Evolutionary conservation across 345 rosid species (phyloP).

Genomic region (Eutrema yunnanense): DNA sequence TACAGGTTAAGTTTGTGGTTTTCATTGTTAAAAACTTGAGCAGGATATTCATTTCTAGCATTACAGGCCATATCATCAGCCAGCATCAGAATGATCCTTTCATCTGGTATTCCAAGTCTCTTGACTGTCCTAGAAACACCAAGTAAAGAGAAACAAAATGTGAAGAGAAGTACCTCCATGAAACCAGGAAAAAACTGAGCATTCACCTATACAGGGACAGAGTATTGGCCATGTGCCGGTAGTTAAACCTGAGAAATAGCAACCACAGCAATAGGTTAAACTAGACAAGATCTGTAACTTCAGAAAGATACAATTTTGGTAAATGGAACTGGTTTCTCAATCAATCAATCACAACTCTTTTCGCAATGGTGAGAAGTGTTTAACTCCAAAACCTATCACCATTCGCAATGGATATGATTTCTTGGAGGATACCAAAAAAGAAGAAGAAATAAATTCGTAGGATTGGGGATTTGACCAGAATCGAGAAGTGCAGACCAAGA

Average conservation of each 20-base stretch:
- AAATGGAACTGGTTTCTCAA: background rate
- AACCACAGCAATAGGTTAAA: conserved; percentile 12
- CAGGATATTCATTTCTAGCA: conserved; percentile 88
- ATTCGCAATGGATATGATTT: background rate
- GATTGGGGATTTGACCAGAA: conserved; percentile 55
- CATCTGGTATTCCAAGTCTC: conserved; percentile 93
- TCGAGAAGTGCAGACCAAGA: conserved; percentile 96
- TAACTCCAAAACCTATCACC: background rate
- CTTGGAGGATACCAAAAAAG: too few species aligned
- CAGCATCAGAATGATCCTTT: conserved; percentile 90
- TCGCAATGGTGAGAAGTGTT: background rate
- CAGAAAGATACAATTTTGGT: background rate
- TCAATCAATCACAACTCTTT: background rate
- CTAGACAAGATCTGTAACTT: background rate
- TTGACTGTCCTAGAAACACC: conserved; percentile 77
- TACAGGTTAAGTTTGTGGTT: conserved; percentile 92
- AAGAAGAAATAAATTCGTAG: too few species aligned
- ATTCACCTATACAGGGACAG: conserved; percentile 84
- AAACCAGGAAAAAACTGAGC: background rate
- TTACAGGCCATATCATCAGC: conserved; percentile 99
- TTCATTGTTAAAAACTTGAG: conserved; percentile 97
- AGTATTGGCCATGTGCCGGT: conserved; percentile 96
- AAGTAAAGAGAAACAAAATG: background rate
- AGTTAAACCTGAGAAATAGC: conserved; percentile 76
- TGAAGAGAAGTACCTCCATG: background rate